Evolutionary conservation across 164 flowering plant genomes (phyloP), one percentile per base, ranked within the genome.

Genomic region (Vitis labrusca): DNA sequence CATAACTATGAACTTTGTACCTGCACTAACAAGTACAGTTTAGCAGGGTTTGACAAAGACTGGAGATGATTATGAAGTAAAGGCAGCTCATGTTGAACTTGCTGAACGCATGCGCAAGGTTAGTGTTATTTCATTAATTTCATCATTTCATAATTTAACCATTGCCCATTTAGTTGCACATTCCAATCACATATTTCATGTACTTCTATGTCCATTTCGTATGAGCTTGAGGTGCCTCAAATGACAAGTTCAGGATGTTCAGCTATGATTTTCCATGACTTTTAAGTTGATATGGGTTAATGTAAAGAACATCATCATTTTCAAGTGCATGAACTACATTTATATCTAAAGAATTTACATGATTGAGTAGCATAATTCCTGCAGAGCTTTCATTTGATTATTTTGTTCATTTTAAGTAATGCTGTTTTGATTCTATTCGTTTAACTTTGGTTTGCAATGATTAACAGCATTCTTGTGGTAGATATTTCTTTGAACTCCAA

Each of bases 101-200:
- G 99, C 99, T 74, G 99, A 95, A 73, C 89, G 99, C 68, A 95
- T 95, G 99, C 94, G 98, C 54, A 93, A 91, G 97, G 99, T 89
- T 66, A 62, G 79, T 56, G 11, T 64, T 72, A 23, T 50, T 65
- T 5, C 49, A 19, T 56, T 58, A 30, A 23, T 50, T 65, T 5
- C 49, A 19, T 56, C 52, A 30, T 59, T 47, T 11, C 37, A 56
- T 17, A 53, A 29, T 15, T 50, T 12, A 3, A 27, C 32, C 9
- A 12, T 37, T 55, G 27, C 58, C 23, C 50, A 55, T 52, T 15
- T 14, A 12, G 13, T 27, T 69, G 48, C 57, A 50, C 50, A 30
- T 56, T 47, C 53, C 9, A 49, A 56, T 10, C 14, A 29, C 14
- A 32, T 15, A 50, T 50, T 49, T 49, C 32, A 50, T 2, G 27